Evolutionary conservation across 768 basidiomycete genomes (phyloP).

Genomic region (Stropharia rugosoannulata): DNA sequence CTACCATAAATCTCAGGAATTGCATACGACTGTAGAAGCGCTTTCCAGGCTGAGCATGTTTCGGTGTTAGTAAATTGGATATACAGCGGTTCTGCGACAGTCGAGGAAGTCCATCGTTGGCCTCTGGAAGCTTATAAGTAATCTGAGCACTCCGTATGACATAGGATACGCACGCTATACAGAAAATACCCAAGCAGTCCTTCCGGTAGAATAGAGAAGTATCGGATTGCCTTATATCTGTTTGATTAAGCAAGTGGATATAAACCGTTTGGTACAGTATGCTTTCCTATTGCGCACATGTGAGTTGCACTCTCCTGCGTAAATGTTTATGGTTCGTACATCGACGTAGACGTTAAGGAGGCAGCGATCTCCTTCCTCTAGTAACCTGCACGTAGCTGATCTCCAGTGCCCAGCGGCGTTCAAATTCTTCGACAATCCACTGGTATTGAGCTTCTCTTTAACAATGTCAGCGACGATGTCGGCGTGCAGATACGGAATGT

Average conservation of each 20-base stretch:
- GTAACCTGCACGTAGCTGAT: constrained; percentile 66
- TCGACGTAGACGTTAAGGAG: constrained; percentile 75
- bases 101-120: constrained; percentile 56
- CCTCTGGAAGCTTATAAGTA: constrained; percentile 34
- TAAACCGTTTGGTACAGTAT: constrained; percentile 73
- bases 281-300: constrained; percentile 50
- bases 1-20: constrained; percentile 77
- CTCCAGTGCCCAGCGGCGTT: constrained; percentile 66
- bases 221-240: constrained; percentile 78
- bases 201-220: constrained; percentile 75
- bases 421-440: constrained; percentile 61
- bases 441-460: constrained; percentile 73
- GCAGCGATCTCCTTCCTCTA: constrained; percentile 66
- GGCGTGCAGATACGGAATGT: background rate
- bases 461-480: background rate
- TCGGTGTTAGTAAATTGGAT: constrained; percentile 69
- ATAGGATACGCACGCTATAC: constrained; percentile 44
- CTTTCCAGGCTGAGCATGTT: constrained; percentile 71
- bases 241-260: constrained; percentile 71
- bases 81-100: constrained; percentile 65
- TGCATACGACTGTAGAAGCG: constrained; percentile 79
- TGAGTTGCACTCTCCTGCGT: constrained; percentile 14
- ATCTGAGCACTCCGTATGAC: constrained; percentile 3
- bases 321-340: constrained; percentile 36
- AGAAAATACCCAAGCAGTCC: constrained; percentile 72